Conservation (phyloP, 192 early-diverging fungal species). For the Coemansia sp. region DNA sequence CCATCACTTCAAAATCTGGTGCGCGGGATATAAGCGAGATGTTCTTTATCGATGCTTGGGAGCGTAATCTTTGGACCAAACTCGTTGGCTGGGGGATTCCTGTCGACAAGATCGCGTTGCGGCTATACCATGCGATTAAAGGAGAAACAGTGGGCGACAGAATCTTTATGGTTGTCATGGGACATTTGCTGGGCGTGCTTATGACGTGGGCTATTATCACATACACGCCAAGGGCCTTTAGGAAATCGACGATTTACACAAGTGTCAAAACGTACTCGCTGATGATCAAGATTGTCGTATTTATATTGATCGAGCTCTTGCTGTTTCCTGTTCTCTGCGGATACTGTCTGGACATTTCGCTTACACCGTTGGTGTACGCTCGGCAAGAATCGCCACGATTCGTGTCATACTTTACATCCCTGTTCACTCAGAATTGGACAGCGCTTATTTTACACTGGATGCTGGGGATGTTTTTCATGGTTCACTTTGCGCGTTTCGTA, state of each 20-base stretch:
- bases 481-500: constrained; percentile 88
- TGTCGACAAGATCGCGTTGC: constrained; percentile 55
- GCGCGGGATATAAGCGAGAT: constrained; percentile 1
- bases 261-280: constrained; percentile 37
- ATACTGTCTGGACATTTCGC: constrained; percentile 77
- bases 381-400: constrained; percentile 63
- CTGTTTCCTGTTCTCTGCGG: constrained; percentile 89
- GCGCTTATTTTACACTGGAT: constrained; percentile 83
- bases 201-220: constrained; percentile 57
- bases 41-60: constrained; percentile 12
- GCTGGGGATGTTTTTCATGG: constrained; percentile 90
- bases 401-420: constrained; percentile 51
- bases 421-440: constrained; percentile 7
- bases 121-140: constrained; percentile 17
- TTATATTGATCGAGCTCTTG: constrained; percentile 84
- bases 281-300: constrained; percentile 72
- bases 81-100: constrained; percentile 53
- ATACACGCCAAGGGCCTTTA: constrained; percentile 24
- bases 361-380: constrained; percentile 70
- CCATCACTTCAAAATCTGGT: neutral
- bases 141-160: constrained; percentile 44
- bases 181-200: constrained; percentile 49
- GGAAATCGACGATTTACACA: constrained; percentile 23
- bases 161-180: constrained; percentile 41
- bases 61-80: constrained; percentile 32